A percentile compares a stretch with the other conserved stretches of the same genome.
phyloP scores from a whole-genome alignment of 441 rosid genomes.

The Populus tomentosa region DNA sequence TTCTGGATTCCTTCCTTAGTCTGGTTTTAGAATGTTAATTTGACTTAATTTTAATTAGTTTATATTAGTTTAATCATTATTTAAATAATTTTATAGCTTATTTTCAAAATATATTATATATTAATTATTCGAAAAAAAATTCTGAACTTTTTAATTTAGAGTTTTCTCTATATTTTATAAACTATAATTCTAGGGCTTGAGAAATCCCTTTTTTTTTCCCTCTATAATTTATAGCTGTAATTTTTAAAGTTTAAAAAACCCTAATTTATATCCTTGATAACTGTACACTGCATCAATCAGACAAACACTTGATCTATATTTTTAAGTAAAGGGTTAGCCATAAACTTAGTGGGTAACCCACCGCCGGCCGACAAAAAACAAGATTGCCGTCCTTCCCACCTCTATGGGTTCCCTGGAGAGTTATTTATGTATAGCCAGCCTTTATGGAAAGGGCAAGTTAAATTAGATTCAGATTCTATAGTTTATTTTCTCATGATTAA shows the following conservation, averaged over 20 bases:
- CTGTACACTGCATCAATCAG: neutral
- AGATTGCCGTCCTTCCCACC: constrained; percentile 33
- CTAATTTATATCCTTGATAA: neutral
- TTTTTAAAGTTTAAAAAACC: neutral
- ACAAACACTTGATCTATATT: constrained; percentile 8
- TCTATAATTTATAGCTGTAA: neutral
- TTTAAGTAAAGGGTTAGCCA: neutral
- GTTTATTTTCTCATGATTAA: constrained; percentile 2
- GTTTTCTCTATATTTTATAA: neutral
- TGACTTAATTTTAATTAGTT: too few relatives aligned
- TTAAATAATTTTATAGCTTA: neutral
- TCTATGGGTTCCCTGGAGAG: constrained; percentile 24
- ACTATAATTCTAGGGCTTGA: neutral
- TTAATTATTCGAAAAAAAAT: too few relatives aligned
- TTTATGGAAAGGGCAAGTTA: constrained; percentile 24
- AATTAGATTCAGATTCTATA: constrained; percentile 2
- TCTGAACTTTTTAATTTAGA: neutral
- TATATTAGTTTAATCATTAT: neutral
- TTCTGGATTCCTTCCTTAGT: too few relatives aligned
- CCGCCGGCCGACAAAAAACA: constrained; percentile 52
- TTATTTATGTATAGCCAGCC: constrained; percentile 19
- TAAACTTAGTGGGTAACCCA: constrained; percentile 44
- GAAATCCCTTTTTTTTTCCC: neutral
- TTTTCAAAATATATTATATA: too few relatives aligned
- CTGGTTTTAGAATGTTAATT: neutral